phyloP scores from a whole-genome alignment of 179 eudicot species.

The Pouteria campechiana region DNA sequence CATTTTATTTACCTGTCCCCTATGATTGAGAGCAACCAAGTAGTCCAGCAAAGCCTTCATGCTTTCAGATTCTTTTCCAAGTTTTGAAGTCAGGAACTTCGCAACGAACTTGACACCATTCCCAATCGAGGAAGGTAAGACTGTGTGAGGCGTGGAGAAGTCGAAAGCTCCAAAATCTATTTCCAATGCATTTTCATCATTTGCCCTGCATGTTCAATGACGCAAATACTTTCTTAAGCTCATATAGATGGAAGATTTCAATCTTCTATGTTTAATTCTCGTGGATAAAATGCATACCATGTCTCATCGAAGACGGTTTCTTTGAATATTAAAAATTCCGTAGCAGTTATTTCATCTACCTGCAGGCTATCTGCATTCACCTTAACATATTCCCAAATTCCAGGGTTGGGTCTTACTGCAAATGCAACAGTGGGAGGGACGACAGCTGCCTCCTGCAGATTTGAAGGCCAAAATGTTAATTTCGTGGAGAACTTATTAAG shows the following conservation, averaged over 20 bases:
- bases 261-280: no score
- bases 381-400: conserved; percentile 67
- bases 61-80: conserved; percentile 46
- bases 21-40: conserved; percentile 50
- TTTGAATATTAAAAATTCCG: conserved; percentile 68
- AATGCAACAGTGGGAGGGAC: conserved; percentile 77
- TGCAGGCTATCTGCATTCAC: conserved; percentile 57
- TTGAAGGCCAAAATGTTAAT: conserved; percentile 2
- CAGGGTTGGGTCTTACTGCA: conserved; percentile 74
- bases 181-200: conserved; percentile 73
- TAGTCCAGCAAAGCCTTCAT: conserved; percentile 71
- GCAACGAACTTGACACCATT: conserved; percentile 58
- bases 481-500: not conserved
- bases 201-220: conserved; percentile 46
- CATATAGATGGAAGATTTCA: not conserved
- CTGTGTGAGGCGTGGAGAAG: conserved; percentile 37
- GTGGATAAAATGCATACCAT: conserved; percentile 33
- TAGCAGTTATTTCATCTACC: conserved; percentile 46
- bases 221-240: not conserved
- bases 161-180: conserved; percentile 85
- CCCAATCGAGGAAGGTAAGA: conserved; percentile 76
- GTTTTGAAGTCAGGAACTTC: conserved; percentile 49
- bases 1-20: conserved; percentile 54
- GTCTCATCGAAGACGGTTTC: conserved; percentile 59
- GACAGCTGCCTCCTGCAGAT: conserved; percentile 80